A percentile compares a stretch with the other conserved stretches of the same genome.
Evolutionary conservation across 768 basidiomycete genomes (phyloP).

Genomic region (Podaxis rugospora): DNA sequence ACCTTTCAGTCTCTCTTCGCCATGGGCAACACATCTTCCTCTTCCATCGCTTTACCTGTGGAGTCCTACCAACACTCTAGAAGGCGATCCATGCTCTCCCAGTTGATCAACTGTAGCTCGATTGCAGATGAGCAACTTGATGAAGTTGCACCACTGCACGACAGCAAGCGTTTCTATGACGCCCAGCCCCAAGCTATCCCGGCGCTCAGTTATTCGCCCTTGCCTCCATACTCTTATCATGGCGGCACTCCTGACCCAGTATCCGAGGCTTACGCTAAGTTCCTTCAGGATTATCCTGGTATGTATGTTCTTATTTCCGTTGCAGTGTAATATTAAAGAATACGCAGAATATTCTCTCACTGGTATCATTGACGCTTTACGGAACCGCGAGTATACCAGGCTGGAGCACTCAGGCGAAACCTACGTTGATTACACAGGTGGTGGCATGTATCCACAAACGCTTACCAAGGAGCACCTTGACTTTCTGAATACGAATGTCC

Average conservation of each 20-base stretch:
- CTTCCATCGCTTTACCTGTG: not conserved
- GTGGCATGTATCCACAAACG: conserved; percentile 74
- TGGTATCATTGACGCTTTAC: conserved; percentile 66
- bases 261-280: conserved; percentile 42
- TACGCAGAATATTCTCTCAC: conserved; percentile 54
- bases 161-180: conserved; percentile 1
- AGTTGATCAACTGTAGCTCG: conserved; percentile 5
- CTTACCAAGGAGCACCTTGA: conserved; percentile 66
- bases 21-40: conserved; percentile 13
- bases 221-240: not conserved
- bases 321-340: too few species aligned
- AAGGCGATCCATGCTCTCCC: not conserved
- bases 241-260: conserved; percentile 20
- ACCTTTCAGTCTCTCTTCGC: not conserved
- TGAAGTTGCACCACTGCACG: not conserved
- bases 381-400: conserved; percentile 56
- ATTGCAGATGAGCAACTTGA: conserved; percentile 6
- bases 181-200: not conserved
- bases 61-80: not conserved
- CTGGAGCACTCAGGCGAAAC: conserved; percentile 63
- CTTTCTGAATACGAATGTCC: conserved; percentile 60
- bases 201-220: conserved; percentile 4
- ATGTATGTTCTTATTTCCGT: not conserved
- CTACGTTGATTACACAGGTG: conserved; percentile 87
- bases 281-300: conserved; percentile 39